Evolutionary conservation across 73 alveolate species (phyloP).

Genomic region (Stentor coeruleus): DNA sequence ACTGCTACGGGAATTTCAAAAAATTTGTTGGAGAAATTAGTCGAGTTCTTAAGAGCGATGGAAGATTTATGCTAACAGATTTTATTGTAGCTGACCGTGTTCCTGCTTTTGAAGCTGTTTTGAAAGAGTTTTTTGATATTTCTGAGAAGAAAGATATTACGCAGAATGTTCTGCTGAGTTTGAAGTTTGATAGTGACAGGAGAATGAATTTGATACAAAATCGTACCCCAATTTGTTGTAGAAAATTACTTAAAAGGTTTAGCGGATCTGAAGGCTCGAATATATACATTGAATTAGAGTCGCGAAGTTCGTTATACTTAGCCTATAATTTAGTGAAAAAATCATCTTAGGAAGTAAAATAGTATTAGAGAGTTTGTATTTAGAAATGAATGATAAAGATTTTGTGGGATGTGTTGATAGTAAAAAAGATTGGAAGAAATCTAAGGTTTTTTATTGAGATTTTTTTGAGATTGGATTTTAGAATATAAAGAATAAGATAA

Average conservation of each 20-base stretch:
- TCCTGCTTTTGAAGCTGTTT: background rate
- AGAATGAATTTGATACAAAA: slow-evolving; percentile 33
- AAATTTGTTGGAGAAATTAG: slow-evolving; percentile 51
- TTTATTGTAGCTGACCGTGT: slow-evolving; percentile 37
- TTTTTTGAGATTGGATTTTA: no score
- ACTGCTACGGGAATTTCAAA: slow-evolving; percentile 73
- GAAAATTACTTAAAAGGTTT: slow-evolving; percentile 38
- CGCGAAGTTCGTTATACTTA: slow-evolving; percentile 34
- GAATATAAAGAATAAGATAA: no score
- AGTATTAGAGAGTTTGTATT: no score
- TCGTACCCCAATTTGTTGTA: slow-evolving; percentile 24
- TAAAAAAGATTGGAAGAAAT: no score
- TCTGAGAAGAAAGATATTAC: slow-evolving; percentile 41
- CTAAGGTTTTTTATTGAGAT: no score
- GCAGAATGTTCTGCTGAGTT: slow-evolving; percentile 32
- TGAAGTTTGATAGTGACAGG: slow-evolving; percentile 41
- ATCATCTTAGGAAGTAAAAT: no score
- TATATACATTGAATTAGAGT: slow-evolving; percentile 33
- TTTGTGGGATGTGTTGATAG: no score
- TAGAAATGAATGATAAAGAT: no score
- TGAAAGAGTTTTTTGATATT: slow-evolving; percentile 16
- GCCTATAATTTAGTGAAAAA: slow-evolving; percentile 26
- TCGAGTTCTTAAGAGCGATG: slow-evolving; percentile 53
- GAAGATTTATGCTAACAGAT: slow-evolving; percentile 67
- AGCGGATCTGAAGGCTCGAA: slow-evolving; percentile 51